Percentiles rank a stretch among this genome's conserved stretches.
phyloP scores from a whole-genome alignment of 192 early-diverging fungal species.

The Paraglomus brasilianum region DNA sequence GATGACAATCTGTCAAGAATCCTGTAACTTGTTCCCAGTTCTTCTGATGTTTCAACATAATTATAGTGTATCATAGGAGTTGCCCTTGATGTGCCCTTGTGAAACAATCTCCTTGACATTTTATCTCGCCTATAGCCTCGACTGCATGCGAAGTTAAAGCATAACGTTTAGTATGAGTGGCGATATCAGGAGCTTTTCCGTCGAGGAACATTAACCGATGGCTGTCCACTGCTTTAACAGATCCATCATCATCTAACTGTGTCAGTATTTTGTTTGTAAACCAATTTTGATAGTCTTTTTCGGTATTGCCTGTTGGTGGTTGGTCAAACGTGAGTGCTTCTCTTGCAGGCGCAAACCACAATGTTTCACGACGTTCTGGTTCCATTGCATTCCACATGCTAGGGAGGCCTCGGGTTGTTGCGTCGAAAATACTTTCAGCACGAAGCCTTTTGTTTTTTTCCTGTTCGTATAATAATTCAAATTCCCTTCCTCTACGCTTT shows the following conservation, averaged over 20 bases:
- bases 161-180: neutral
- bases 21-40: neutral
- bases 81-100: neutral
- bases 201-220: neutral
- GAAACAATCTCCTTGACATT: conserved; percentile 3
- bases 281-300: conserved; percentile 4
- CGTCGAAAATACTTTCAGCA: neutral
- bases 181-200: conserved; percentile 2
- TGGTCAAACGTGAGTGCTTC: neutral
- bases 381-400: neutral
- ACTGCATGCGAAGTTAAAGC: neutral
- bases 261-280: neutral
- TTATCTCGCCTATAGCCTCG: conserved; percentile 4
- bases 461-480: conserved; percentile 15
- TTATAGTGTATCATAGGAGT: neutral
- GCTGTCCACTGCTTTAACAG: conserved; percentile 1
- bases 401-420: neutral
- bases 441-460: conserved; percentile 2
- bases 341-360: conserved; percentile 12
- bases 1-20: conserved; percentile 13
- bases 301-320: conserved; percentile 9
- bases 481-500: neutral
- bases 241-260: neutral
- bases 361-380: conserved; percentile 4
- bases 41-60: conserved; percentile 6